Conservation (phyloP, 768 basidiomycete species). For the Boletus vinaceobasis region DNA sequence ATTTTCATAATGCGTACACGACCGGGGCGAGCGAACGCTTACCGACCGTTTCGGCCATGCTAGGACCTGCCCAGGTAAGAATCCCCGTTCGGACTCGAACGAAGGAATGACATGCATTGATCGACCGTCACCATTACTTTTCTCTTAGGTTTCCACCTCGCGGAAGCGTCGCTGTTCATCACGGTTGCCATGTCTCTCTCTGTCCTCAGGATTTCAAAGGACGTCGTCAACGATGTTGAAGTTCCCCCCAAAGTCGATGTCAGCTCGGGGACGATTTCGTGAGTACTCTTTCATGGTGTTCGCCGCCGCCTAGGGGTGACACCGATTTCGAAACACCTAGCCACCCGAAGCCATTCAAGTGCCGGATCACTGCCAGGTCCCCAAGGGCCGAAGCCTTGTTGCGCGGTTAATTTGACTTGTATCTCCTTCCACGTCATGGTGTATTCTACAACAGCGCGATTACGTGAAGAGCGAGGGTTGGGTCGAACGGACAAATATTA, state of each 20-base stretch:
- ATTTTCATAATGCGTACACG: too few species aligned
- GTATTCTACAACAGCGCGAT: background rate
- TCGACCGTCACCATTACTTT: background rate
- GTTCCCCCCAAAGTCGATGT: slow-evolving; percentile 43
- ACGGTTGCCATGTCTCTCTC: slow-evolving; percentile 39
- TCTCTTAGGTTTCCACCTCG: slow-evolving; percentile 28
- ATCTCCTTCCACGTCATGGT: too few species aligned
- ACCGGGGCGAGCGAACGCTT: background rate
- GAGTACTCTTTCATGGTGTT: slow-evolving; percentile 2
- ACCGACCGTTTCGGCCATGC: background rate
- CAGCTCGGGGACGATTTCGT: slow-evolving; percentile 46
- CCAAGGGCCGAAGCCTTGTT: slow-evolving; percentile 32
- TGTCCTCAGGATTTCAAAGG: slow-evolving; percentile 42
- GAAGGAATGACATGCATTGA: too few species aligned
- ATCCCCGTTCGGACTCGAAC: background rate
- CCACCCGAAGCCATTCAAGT: slow-evolving; percentile 56
- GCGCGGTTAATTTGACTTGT: background rate
- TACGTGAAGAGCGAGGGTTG: background rate
- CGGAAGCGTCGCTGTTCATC: slow-evolving; percentile 27
- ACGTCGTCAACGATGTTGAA: slow-evolving; percentile 38
- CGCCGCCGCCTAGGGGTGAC: background rate
- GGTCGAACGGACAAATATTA: background rate
- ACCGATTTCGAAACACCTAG: background rate
- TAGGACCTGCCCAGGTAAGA: slow-evolving; percentile 22
- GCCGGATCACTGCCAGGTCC: slow-evolving; percentile 51